Conservation (phyloP, 2,329 filamentous ascomycete genomes). For the Emericellopsis atlantica region DNA sequence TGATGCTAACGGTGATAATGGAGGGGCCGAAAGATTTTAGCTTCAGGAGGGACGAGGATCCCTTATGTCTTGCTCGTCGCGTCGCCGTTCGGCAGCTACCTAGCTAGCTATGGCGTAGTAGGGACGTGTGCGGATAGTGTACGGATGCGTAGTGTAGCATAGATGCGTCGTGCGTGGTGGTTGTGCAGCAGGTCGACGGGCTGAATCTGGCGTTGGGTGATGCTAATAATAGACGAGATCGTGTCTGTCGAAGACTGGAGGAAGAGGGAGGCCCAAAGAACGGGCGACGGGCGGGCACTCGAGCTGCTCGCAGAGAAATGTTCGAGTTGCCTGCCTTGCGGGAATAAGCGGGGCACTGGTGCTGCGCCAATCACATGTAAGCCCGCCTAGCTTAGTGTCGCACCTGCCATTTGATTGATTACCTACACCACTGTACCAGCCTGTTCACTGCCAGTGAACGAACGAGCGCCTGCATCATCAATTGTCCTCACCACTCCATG, state of each 20-base stretch:
- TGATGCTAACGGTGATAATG: neutral
- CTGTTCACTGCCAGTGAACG: too few species aligned
- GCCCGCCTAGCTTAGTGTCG: too few species aligned
- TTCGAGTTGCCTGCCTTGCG: neutral
- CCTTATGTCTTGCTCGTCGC: neutral
- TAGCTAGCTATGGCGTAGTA: neutral
- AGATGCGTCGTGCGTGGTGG: constrained; percentile 2
- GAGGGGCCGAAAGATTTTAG: neutral
- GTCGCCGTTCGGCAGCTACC: too few species aligned
- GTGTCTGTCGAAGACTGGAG: constrained; percentile 20
- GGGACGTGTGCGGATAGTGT: neutral
- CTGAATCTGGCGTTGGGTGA: constrained; percentile 35
- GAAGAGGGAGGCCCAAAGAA: constrained; percentile 6
- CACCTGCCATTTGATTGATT: too few species aligned
- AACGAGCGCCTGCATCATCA: too few species aligned
- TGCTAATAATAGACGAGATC: constrained; percentile 39
- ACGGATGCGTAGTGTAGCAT: neutral
- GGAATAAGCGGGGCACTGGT: too few species aligned
- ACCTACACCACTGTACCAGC: too few species aligned
- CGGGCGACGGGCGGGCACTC: neutral
- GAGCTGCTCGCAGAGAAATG: too few species aligned
- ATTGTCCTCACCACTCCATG: too few species aligned
- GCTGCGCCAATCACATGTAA: too few species aligned
- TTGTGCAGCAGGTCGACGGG: constrained; percentile 22
- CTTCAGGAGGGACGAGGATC: neutral